Conservation (phyloP, 2,329 filamentous ascomycete genomes). For the Penicillium frequentans region DNA sequence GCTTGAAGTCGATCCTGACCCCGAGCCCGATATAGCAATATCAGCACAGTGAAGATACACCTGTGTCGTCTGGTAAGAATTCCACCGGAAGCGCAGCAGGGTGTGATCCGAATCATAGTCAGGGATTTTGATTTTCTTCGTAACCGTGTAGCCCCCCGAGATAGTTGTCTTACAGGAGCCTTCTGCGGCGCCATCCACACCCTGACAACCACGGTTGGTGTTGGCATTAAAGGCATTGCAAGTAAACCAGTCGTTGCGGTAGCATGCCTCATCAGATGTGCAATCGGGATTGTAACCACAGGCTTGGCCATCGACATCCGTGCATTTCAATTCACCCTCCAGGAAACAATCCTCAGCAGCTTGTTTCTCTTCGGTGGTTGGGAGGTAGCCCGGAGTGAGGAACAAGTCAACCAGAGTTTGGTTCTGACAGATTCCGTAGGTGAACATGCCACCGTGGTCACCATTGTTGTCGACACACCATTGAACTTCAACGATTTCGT, state of each 20-base stretch:
- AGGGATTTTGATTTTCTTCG: conserved; percentile 54
- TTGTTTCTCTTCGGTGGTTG: conserved; percentile 55
- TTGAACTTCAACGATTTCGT: conserved; percentile 51
- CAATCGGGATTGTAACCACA: conserved; percentile 55
- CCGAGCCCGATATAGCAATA: conserved; percentile 43
- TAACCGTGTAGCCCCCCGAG: conserved; percentile 55
- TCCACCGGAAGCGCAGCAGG: conserved; percentile 55
- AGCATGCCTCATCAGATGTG: conserved; percentile 44
- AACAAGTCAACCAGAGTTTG: conserved; percentile 54
- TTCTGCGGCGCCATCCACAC: conserved; percentile 47
- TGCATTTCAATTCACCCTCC: conserved; percentile 49
- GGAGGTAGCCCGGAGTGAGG: conserved; percentile 48
- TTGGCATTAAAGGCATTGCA: conserved; percentile 35
- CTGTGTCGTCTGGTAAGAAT: conserved; percentile 56
- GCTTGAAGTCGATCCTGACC: not conserved
- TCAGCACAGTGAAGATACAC: conserved; percentile 57
- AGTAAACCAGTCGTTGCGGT: conserved; percentile 57
- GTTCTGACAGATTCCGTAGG: conserved; percentile 55
- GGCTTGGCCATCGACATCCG: conserved; percentile 51
- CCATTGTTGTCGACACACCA: conserved; percentile 60
- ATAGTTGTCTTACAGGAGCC: conserved; percentile 55
- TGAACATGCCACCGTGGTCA: conserved; percentile 59
- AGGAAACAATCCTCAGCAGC: conserved; percentile 56
- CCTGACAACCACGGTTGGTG: conserved; percentile 33
- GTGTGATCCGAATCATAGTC: conserved; percentile 53